Evolutionary conservation across 2,329 filamentous ascomycete genomes (phyloP), one percentile per base, ranked within the genome.

Genomic region (Monosporascus sp.): DNA sequence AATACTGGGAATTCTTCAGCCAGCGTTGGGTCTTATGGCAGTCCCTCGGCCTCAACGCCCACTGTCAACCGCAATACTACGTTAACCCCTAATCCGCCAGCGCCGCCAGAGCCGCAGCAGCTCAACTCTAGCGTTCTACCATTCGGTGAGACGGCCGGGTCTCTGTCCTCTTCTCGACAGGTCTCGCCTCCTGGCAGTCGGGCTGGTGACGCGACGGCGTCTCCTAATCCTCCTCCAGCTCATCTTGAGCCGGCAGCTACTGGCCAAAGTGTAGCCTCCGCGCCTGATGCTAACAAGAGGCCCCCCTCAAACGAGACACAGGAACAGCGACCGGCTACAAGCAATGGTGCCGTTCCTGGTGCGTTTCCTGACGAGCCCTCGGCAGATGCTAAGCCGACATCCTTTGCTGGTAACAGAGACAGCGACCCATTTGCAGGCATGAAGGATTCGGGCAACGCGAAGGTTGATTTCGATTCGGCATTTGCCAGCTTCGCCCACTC

Each of bases 381-480:
- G 15, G 58, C 58, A 8, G 59, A 54, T 45, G 62, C 56, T 37
- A 61, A 60, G n/a, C 59, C 60, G 20, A 58, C 61, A 20, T 53
- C 63, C 38, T 65, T 65, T 54, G 62, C 57, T 42, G 54, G 56
- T 51, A 65, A 61, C 59, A 59, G 62, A 51, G 64, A 65, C 57
- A 70, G 62, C 36, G 80, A 82, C 59, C 76, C 81, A 6, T 86
- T 86, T 54, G 71, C 70, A 6, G 72, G 73, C 27, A 68, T 78
- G 55, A 69, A 66, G 55, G 78, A 81, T 51, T 73, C 81, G 53
- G 75, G 75, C 51, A 84, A 83, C 69, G 82, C 84, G 41, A 90
- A 90, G 72, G 85, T 89, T 48, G 90, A 94, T 62, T 94, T 95
- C 60, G 90, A 95, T 65, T 85, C 86, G 55, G 90, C 90, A 2